phyloP scores from a whole-genome alignment of 2,329 filamentous ascomycete genomes.

The Salinomyces thailandicus region DNA sequence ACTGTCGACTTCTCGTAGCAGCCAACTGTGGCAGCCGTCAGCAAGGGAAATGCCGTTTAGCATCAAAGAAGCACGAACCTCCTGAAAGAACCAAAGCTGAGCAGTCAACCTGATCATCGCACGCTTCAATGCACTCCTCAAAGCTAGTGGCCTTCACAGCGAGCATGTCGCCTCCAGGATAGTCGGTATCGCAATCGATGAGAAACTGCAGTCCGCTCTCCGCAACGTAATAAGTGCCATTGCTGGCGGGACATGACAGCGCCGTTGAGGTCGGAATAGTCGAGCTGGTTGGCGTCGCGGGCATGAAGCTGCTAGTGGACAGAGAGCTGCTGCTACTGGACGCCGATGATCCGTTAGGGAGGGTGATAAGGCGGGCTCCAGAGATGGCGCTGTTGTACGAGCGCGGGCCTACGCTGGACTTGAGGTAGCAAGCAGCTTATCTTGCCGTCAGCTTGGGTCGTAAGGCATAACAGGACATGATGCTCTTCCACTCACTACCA shows the following conservation, averaged over 20 bases:
- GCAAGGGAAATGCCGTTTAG: not conserved
- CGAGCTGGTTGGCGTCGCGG: not conserved
- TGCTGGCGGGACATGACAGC: conserved; percentile 13
- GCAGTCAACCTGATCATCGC: conserved; percentile 13
- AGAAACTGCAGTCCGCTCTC: conserved; percentile 15
- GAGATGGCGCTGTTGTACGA: conserved; percentile 9
- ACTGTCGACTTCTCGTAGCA: conserved; percentile 7
- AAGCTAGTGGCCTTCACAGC: conserved; percentile 10
- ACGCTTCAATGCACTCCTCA: conserved; percentile 17
- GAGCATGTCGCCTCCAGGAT: conserved; percentile 19
- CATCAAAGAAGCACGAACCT: not conserved
- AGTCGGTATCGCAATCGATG: conserved; percentile 23
- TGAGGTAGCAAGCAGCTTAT: conserved; percentile 1
- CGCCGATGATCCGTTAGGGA: not conserved
- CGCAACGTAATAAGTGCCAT: conserved; percentile 14
- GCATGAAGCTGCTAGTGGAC: not conserved
- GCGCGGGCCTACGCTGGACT: not conserved
- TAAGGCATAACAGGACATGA: too few species aligned
- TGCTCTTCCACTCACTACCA: not conserved
- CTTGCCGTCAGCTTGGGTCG: not conserved
- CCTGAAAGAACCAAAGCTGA: conserved; percentile 18
- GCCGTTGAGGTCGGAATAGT: not conserved
- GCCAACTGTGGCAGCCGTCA: conserved; percentile 2
- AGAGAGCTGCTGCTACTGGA: not conserved
- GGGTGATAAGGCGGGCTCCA: conserved; percentile 15